Base-by-base conservation (phyloP, 73 alveolate species). In the Durusdinium trenchii region DNA sequence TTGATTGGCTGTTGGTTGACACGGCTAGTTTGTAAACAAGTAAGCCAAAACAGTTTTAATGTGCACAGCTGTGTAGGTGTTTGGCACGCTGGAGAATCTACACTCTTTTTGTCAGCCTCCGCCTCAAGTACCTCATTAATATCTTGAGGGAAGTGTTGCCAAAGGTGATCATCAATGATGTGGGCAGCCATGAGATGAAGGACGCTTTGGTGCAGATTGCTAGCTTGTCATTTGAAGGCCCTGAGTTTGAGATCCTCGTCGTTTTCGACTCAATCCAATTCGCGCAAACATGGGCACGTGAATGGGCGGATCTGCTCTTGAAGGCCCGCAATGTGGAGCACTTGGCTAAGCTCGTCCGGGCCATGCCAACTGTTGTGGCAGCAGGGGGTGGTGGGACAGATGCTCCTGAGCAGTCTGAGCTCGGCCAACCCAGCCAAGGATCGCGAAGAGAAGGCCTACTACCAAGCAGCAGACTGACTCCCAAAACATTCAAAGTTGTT, bases 181-280 rank as follows among this genome's bases (percentile, higher is more conserved):
- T 38, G 26, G 45, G 48, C 45, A 18, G 84, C 57, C 51, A 40
- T 12, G 23, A 40, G 40, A 2, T 23, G 32, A 23, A 6, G 40
- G 60, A 43, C 51, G n/a, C 40, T 14, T 42, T 6, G 20, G 51
- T 35, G 51, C 48, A 38, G 35, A 7, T 40, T 36, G 36, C 57
- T 23, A 14, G n/a, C n/a, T 23, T 20, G 57, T 76, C 60, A 18
- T 23, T 6, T 36, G 26, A 5, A 76, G 40, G 57, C 20, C 87
- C 40, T 23, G 40, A 20, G 48, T 76, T 76, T 43, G 87, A 76
- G 35, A 20, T 38, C 48, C 20, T 76, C 60, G 51, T 76, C n/a
- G 61, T 76, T 30, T 76, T 76, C 35, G 87, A 76, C 40, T 35
- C 87, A 12, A 42, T 76, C 5, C 87, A 76, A 76, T 76, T 76